Evolutionary conservation across 192 early-diverging fungal species (phyloP).

Genomic region (Rhizophagus sp.): DNA sequence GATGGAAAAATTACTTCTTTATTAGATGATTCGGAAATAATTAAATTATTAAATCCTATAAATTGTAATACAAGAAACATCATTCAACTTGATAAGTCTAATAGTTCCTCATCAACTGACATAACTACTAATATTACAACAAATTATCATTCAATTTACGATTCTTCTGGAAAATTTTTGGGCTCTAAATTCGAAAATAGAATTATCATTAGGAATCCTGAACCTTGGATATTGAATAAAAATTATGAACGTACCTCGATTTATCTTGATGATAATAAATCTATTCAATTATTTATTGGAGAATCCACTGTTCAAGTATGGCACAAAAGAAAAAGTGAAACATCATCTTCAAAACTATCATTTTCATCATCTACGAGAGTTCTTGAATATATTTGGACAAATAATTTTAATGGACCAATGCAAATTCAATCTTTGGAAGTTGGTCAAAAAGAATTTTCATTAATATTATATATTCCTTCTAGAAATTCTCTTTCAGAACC

Average conservation of each 20-base stretch:
- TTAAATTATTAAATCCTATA: not conserved
- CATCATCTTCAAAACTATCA: no score
- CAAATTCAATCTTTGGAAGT: not conserved
- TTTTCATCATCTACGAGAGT: not conserved
- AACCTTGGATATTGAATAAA: not conserved
- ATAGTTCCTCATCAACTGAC: no score
- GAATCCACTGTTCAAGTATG: conserved; percentile 1
- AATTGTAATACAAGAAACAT: not conserved
- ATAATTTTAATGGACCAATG: not conserved
- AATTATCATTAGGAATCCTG: not conserved
- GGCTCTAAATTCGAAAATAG: not conserved
- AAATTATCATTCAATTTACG: not conserved
- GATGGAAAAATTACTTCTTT: not conserved
- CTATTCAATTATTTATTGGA: not conserved
- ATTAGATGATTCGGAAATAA: not conserved
- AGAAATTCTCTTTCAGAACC: no score
- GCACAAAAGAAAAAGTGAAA: not conserved
- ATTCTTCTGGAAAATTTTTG: not conserved
- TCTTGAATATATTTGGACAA: not conserved
- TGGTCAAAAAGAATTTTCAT: not conserved
- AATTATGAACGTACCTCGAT: not conserved
- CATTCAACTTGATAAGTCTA: not conserved
- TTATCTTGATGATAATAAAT: not conserved
- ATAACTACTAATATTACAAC: no score
- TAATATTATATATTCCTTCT: not conserved